These are phyloP conservation scores for Cryptococcus wingfieldii DNA, from an alignment of 1,284 basidiomycete genomes.

Conservation along the genomic window DNA sequence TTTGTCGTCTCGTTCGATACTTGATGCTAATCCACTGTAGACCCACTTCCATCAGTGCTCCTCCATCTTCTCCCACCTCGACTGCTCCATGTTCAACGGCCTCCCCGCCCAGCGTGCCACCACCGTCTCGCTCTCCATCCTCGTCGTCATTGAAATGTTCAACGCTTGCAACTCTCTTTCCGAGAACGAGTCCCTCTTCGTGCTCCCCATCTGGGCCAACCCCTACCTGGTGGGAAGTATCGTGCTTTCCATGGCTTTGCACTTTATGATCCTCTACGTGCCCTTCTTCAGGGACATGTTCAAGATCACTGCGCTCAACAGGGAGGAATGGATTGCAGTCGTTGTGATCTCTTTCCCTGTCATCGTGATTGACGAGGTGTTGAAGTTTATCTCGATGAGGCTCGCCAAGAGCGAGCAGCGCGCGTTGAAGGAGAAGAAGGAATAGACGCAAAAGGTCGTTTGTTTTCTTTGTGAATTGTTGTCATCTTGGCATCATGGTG, in stretches of 20 bases:
- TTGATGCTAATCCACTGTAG: conserved; percentile 49
- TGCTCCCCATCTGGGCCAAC: conserved; percentile 89
- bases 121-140: conserved; percentile 84
- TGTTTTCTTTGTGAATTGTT: not conserved
- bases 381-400: conserved; percentile 76
- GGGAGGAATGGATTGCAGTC: conserved; percentile 93
- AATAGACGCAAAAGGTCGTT: not conserved
- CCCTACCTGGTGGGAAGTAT: conserved; percentile 85
- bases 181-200: conserved; percentile 91
- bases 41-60: conserved; percentile 93
- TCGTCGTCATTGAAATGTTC: conserved; percentile 86
- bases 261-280: conserved; percentile 91
- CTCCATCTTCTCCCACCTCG: conserved; percentile 74
- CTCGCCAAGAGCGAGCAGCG: conserved; percentile 17
- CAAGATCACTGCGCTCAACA: conserved; percentile 85
- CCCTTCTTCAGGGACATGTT: conserved; percentile 91
- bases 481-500: not conserved
- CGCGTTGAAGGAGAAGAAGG: not conserved
- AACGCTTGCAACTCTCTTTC: conserved; percentile 98
- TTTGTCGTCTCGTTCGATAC: not conserved
- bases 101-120: conserved; percentile 79
- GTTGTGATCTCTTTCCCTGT: conserved; percentile 84
- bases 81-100: conserved; percentile 90
- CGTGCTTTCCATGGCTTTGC: conserved; percentile 80
- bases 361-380: conserved; percentile 79